These are phyloP conservation scores for Botryotinia narcissicola DNA, from an alignment of 2,329 filamentous ascomycete genomes.

Conservation along the genomic window DNA sequence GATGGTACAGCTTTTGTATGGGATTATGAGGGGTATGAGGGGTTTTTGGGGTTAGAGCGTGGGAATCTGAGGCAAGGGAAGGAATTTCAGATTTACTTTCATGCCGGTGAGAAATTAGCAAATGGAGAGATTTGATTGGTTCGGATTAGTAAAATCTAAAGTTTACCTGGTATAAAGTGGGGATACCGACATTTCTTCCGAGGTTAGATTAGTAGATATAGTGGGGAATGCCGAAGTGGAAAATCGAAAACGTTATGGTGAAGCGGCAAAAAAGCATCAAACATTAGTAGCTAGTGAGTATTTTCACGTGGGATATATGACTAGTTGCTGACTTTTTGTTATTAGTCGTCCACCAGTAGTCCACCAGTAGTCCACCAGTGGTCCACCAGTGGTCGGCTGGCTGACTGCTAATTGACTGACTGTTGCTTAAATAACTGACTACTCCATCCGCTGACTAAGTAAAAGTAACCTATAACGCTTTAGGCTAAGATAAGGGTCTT, in stretches of 20 bases:
- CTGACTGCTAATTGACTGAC: too few species aligned
- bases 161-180: background rate
- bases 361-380: too few species aligned
- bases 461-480: fast-evolving
- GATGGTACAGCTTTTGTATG: background rate
- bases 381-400: too few species aligned
- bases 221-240: background rate
- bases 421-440: too few species aligned
- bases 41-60: background rate
- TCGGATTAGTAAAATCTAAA: fast-evolving
- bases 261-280: too few species aligned
- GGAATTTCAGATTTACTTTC: background rate
- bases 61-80: background rate
- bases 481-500: background rate
- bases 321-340: too few species aligned
- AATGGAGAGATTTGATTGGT: background rate
- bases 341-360: too few species aligned
- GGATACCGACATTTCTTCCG: fast-evolving
- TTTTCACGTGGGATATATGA: too few species aligned
- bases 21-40: background rate
- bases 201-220: background rate
- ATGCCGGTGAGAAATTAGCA: background rate
- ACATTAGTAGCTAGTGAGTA: too few species aligned
- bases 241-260: background rate
- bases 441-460: background rate